Conservation (phyloP, 352 stramenopile species). For the Phytophthora citricola region DNA sequence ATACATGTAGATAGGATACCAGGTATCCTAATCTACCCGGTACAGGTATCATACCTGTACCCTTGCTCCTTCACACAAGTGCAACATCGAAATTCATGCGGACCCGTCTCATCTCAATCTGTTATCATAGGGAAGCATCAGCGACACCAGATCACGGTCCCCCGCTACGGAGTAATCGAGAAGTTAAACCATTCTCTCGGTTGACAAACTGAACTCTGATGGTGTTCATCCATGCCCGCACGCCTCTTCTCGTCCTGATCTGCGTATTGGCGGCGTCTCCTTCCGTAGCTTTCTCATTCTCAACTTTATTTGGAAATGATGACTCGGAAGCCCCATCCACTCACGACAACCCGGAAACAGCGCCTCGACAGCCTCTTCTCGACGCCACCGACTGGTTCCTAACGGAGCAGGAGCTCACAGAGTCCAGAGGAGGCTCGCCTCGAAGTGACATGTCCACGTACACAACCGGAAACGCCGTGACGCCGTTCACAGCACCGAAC, state of each 20-base stretch:
- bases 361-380: slow-evolving; percentile 47
- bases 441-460: slow-evolving; percentile 41
- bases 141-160: too few species aligned
- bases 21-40: too few species aligned
- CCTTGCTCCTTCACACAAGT: too few species aligned
- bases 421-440: slow-evolving; percentile 44
- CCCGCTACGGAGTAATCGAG: too few species aligned
- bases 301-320: slow-evolving; percentile 6
- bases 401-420: slow-evolving; percentile 50
- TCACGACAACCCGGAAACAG: slow-evolving; percentile 34
- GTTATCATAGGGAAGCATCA: neutral
- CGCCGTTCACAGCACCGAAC: slow-evolving; percentile 36
- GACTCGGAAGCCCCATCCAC: neutral
- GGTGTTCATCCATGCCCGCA: neutral
- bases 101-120: neutral
- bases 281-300: slow-evolving; percentile 20
- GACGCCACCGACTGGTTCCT: slow-evolving; percentile 61
- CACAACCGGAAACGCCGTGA: slow-evolving; percentile 49
- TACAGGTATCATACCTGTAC: too few species aligned
- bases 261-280: neutral
- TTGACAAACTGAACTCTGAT: neutral
- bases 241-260: neutral
- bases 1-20: too few species aligned
- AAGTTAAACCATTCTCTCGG: too few species aligned
- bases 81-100: too few species aligned